phyloP scores from a whole-genome alignment of 2,329 filamentous ascomycete species.

The Alternaria triticimaculans region DNA sequence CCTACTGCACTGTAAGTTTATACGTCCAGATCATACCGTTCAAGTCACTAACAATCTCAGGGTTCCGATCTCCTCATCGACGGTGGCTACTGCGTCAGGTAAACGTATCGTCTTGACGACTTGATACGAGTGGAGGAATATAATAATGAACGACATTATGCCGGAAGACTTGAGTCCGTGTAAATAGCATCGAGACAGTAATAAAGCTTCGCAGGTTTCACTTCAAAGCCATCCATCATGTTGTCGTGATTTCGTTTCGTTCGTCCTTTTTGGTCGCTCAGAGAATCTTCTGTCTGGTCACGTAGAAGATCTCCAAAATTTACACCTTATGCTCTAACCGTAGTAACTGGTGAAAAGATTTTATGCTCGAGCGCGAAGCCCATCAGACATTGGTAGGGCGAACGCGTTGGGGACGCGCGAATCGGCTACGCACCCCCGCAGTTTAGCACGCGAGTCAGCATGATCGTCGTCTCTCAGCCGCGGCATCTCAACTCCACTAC shows the following conservation, averaged over 20 bases:
- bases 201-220: slow-evolving; percentile 20
- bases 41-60: slow-evolving; percentile 29
- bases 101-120: slow-evolving; percentile 32
- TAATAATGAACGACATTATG: slow-evolving; percentile 16
- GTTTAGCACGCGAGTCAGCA: slow-evolving; percentile 3
- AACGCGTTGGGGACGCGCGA: neutral
- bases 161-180: slow-evolving; percentile 19
- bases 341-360: neutral
- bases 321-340: neutral
- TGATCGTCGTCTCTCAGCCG: slow-evolving; percentile 8
- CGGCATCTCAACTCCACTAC: slow-evolving; percentile 16
- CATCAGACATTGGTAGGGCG: neutral
- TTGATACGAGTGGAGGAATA: slow-evolving; percentile 17
- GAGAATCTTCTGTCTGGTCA: neutral
- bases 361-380: neutral
- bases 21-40: neutral
- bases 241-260: neutral
- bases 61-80: slow-evolving; percentile 75
- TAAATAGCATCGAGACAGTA: slow-evolving; percentile 26
- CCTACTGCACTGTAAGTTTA: slow-evolving; percentile 72
- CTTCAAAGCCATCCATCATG: neutral
- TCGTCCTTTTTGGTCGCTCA: neutral
- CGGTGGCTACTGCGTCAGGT: slow-evolving; percentile 68
- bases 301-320: neutral
- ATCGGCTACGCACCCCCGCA: slow-evolving; percentile 10